Percentiles rank a stretch among this genome's conserved stretches.
These are phyloP conservation scores for Closterium sp. DNA, from an alignment of 139 green algal genomes.

Conservation along the genomic window DNA sequence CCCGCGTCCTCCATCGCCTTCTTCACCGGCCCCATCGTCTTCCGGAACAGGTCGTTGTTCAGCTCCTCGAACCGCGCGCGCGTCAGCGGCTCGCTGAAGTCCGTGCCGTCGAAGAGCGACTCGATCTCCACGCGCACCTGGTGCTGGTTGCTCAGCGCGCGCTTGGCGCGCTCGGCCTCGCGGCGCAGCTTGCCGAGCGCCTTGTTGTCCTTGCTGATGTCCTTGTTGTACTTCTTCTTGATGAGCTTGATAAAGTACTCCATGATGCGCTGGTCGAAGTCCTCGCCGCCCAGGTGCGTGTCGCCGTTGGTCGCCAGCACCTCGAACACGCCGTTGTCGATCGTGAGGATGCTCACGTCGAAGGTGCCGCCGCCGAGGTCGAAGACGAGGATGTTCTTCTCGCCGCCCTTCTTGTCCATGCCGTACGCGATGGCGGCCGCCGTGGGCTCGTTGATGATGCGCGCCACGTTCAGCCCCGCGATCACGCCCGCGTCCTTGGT, in stretches of 20 bases:
- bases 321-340: constrained; percentile 97
- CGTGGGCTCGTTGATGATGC: constrained; percentile 98
- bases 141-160: constrained; percentile 92
- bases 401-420: constrained; percentile 82
- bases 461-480: constrained; percentile 83
- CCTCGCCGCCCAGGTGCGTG: constrained; percentile 96
- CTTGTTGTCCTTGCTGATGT: constrained; percentile 85
- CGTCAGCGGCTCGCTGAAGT: constrained; percentile 96
- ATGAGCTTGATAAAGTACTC: constrained; percentile 99
- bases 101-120: constrained; percentile 87
- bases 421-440: constrained; percentile 95
- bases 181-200: constrained; percentile 93
- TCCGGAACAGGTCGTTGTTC: constrained; percentile 97
- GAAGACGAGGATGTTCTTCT: constrained; percentile 98
- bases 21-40: constrained; percentile 95
- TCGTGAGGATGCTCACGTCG: constrained; percentile 97
- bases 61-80: constrained; percentile 98
- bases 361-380: constrained; percentile 98
- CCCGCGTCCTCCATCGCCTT: constrained; percentile 91
- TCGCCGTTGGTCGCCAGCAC: constrained; percentile 91
- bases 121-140: constrained; percentile 98
- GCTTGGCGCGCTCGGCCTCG: constrained; percentile 97
- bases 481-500: constrained; percentile 92
- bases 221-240: constrained; percentile 95
- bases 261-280: constrained; percentile 98